A percentile compares a stretch with the other conserved stretches of the same genome.
These are phyloP conservation scores for Entomophthora muscae DNA, from an alignment of 371 early-diverging fungal species.

Conservation along the genomic window DNA sequence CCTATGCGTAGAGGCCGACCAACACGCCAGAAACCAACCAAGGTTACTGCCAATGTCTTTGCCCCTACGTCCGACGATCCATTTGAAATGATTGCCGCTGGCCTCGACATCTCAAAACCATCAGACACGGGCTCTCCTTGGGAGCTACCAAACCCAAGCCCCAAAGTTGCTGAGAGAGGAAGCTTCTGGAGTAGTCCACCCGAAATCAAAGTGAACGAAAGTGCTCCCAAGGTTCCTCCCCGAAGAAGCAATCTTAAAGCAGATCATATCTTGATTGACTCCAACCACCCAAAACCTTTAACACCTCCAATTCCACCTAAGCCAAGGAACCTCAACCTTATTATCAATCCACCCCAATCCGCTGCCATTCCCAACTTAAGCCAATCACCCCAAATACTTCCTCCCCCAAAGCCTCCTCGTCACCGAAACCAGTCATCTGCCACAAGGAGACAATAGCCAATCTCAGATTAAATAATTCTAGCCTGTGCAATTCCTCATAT, in stretches of 20 bases:
- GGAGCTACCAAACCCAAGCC: not conserved
- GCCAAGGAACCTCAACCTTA: not conserved
- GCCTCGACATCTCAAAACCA: not conserved
- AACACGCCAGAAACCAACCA: slow-evolving; percentile 15
- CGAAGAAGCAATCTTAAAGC: not conserved
- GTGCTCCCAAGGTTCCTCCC: not conserved
- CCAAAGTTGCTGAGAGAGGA: not conserved
- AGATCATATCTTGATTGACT: not conserved
- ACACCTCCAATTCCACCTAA: not conserved
- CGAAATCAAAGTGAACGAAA: not conserved
- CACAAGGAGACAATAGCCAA: too few relatives aligned
- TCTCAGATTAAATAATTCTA: too few relatives aligned
- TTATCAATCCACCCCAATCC: too few relatives aligned
- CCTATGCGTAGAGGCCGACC: slow-evolving; percentile 64
- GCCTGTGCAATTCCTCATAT: too few relatives aligned
- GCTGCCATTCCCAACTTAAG: not conserved
- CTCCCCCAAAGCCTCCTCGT: not conserved
- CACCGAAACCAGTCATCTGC: not conserved
- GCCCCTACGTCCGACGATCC: not conserved
- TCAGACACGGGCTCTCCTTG: not conserved
- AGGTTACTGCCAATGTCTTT: not conserved
- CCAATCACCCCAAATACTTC: not conserved
- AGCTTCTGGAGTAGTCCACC: not conserved
- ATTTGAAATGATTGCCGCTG: slow-evolving; percentile 6
- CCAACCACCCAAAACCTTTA: not conserved